These are phyloP conservation scores for Leccinellum albellum DNA, from an alignment of 768 basidiomycete genomes.

Conservation along the genomic window DNA sequence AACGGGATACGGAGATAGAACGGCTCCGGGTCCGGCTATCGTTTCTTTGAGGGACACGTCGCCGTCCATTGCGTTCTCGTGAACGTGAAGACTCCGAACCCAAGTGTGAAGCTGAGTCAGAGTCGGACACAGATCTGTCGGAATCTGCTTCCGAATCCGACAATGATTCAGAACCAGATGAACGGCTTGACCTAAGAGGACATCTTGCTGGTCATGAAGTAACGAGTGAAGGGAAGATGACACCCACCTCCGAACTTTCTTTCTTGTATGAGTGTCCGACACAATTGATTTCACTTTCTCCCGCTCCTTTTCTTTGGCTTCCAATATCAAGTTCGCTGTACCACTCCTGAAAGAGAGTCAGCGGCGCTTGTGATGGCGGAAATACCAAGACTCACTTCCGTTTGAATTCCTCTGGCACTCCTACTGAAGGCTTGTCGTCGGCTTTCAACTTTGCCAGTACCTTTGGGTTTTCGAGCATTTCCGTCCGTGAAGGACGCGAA, in stretches of 20 bases:
- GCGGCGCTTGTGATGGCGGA: background rate
- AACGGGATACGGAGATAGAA: constrained; percentile 20
- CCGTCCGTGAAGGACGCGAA: constrained; percentile 83
- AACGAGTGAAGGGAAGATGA: constrained; percentile 18
- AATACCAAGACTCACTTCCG: constrained; percentile 49
- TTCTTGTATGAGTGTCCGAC: constrained; percentile 30
- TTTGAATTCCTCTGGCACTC: constrained; percentile 91
- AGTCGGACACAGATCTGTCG: background rate
- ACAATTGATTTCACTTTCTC: constrained; percentile 36
- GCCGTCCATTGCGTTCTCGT: constrained; percentile 39
- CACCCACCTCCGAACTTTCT: constrained; percentile 40
- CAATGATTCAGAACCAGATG: constrained; percentile 26
- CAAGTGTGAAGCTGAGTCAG: constrained; percentile 39
- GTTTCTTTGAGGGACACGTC: constrained; percentile 33
- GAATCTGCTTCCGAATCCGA: constrained; percentile 27
- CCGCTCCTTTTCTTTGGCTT: constrained; percentile 76
- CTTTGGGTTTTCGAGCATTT: constrained; percentile 78
- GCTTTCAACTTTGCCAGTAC: constrained; percentile 62
- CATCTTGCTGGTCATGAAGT: background rate
- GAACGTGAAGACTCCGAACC: constrained; percentile 45
- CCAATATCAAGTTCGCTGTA: constrained; percentile 81
- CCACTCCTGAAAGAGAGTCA: constrained; percentile 49
- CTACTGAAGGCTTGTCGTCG: constrained; percentile 72
- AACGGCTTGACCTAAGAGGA: constrained; percentile 31
- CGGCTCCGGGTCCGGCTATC: constrained; percentile 21